Base-by-base conservation (phyloP, 2,329 filamentous ascomycete genomes). In the Aureobasidium uvarum region DNA sequence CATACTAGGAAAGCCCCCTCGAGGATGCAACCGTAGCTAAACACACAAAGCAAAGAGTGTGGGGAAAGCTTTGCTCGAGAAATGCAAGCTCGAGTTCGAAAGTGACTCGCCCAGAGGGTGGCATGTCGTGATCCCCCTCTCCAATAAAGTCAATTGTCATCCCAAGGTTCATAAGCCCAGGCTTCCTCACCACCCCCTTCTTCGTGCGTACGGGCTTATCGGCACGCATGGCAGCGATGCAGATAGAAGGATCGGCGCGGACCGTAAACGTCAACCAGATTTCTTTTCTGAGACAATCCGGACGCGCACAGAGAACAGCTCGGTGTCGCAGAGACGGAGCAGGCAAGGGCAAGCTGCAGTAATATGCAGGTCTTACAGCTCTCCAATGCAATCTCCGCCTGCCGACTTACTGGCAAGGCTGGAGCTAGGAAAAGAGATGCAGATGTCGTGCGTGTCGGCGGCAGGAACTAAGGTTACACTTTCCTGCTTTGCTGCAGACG, bases 201-300 rank as follows among this genome's bases (percentile, higher is more conserved):
- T 62, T 62, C 58, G 58, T 51, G 31, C 58, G 31, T 62, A 62
- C 25, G 58, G 48, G 48, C 58, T 41, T 41, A 41, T 51, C 58
- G 39, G 56, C 23, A 36, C 39, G 33, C 13, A 5, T 18, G 25
- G 58, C 58, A 28, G 23, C n/a, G 38, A 16, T 50, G 48, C 23
- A 50, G 58, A 50, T 62, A 48, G 14, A 48, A 45, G 60, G 60
- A 63, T 63, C 60, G 60, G 60, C 60, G 60, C 60, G 60, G 60
- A 63, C 60, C 60, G 60, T 54, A 18, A 51, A 63, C 36, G 60
- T 63, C 60, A 63, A 54, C 60, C 60, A 50, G 38, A 45, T 38
- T 45, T 45, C 23, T 63, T 43, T 8, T 45, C 48, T 63, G 38
- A 63, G 60, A 63, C 48, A 62, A 25, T 48, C n/a, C 28, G 25